Conservation (phyloP, 441 rosid species). For the Arabidopsis hybrid region DNA sequence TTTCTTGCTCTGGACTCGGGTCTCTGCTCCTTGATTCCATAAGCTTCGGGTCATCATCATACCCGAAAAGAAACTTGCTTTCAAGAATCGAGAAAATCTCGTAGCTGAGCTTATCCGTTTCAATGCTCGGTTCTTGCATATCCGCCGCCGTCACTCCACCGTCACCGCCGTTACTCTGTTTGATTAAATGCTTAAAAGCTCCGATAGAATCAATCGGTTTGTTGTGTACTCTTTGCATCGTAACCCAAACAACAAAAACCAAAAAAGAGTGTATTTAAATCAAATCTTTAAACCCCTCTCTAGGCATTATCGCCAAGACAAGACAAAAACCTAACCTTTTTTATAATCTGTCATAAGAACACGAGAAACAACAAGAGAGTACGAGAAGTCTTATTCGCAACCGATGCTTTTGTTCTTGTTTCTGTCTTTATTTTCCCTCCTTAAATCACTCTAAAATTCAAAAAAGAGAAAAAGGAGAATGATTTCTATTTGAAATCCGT, state of each 20-base stretch:
- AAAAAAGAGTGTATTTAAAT: conserved; percentile 23
- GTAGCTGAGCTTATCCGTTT: conserved; percentile 92
- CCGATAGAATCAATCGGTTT: conserved; percentile 26
- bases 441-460: not conserved
- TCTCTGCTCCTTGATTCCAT: conserved; percentile 78
- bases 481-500: not conserved
- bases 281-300: conserved; percentile 12
- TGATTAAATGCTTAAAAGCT: conserved; percentile 23
- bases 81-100: conserved; percentile 95
- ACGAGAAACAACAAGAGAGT: conserved; percentile 30
- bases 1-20: conserved; percentile 44
- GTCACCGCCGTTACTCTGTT: conserved; percentile 25
- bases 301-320: conserved; percentile 45
- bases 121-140: conserved; percentile 94
- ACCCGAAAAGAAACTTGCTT: conserved; percentile 88
- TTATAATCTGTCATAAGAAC: conserved; percentile 27
- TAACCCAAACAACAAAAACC: not conserved
- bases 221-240: conserved; percentile 41
- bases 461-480: conserved; percentile 7
- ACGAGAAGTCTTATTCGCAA: conserved; percentile 33
- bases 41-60: conserved; percentile 75
- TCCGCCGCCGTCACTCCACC: conserved; percentile 15
- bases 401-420: conserved; percentile 23
- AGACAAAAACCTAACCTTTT: conserved; percentile 20
- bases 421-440: conserved; percentile 37